Conservation (phyloP, 1,139 yeast species). For the Blastobotrys ciferrii region DNA sequence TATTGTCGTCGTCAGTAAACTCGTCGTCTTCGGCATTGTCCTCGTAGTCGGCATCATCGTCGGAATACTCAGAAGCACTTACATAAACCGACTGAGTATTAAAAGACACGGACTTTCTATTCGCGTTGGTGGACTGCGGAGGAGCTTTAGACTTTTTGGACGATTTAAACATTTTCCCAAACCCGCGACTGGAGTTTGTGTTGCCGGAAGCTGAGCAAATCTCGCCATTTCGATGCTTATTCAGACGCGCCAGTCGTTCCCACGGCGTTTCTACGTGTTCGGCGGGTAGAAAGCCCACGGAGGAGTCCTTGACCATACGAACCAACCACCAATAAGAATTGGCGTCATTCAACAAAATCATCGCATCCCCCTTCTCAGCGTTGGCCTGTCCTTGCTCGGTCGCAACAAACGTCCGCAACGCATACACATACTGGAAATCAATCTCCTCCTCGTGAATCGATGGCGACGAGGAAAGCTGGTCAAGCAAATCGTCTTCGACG, state of each 20-base stretch:
- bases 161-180: conserved; percentile 24
- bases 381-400: conserved; percentile 94
- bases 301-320: conserved; percentile 56
- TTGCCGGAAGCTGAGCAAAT: conserved; percentile 28
- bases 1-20: conserved; percentile 25
- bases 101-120: conserved; percentile 27
- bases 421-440: conserved; percentile 82
- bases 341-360: conserved; percentile 75
- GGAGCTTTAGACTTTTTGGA: conserved; percentile 16
- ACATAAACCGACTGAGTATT: conserved; percentile 27
- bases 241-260: conserved; percentile 85
- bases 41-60: conserved; percentile 27
- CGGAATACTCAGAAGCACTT: conserved; percentile 35
- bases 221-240: conserved; percentile 90
- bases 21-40: conserved; percentile 30
- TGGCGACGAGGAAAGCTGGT: conserved; percentile 48
- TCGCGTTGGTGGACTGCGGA: conserved; percentile 12
- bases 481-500: conserved; percentile 30
- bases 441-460: conserved; percentile 56
- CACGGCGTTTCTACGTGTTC: conserved; percentile 90
- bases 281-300: conserved; percentile 91
- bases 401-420: conserved; percentile 82
- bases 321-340: conserved; percentile 98
- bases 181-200: conserved; percentile 14
- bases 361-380: conserved; percentile 77